Base-by-base conservation (phyloP, 768 basidiomycete species). In the Psilocybe cyanescens region DNA sequence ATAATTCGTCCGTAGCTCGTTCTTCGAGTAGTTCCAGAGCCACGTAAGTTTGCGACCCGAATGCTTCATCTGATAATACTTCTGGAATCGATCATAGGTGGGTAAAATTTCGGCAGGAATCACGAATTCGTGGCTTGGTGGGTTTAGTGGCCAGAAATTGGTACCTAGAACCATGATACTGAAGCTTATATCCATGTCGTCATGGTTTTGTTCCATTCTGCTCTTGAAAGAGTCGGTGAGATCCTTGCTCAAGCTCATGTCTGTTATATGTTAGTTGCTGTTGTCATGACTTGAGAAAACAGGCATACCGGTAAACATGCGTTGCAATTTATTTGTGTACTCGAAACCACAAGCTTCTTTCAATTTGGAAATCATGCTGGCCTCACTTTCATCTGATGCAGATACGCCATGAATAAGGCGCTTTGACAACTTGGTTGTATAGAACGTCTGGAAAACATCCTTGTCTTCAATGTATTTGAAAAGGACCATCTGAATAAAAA, bases 401-500 rank as follows among this genome's bases (percentile, higher is more conserved):
- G 95, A 98, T 2, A 92, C 87, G 11, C 87, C 87, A 66, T 93
- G 89, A 67, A 99, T 94, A 28, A 99, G 87, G 62, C 97, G 94
- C 72, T 92, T 93, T 37, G 93, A 93, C 24, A 99, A 77, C 74
- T 94, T 96, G 64, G 94, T 97, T 14, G 91, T 92, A 78, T 99
- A 99, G 83, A 97, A 99, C 16, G 92, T 92, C 72, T 97, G 95
- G 87, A 98, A 99, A 11, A 99, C 94, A 66, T 99, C 97, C 80
- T 97, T 97, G 81, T 99, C 96, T 72, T 96, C 94, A 68, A 98
- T 91, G 76, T 97, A 99, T 74, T 95, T 95, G 91, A 99, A 97
- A 52, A 99, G 79, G 12, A 93, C 83, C 95, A 98, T 97, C 97
- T 99, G 70, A 4, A 65, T 45, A 11, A 75, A 55, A 57, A 77